phyloP scores from a whole-genome alignment of 345 rosid genomes.

The Zanthoxylum bungeanum region DNA sequence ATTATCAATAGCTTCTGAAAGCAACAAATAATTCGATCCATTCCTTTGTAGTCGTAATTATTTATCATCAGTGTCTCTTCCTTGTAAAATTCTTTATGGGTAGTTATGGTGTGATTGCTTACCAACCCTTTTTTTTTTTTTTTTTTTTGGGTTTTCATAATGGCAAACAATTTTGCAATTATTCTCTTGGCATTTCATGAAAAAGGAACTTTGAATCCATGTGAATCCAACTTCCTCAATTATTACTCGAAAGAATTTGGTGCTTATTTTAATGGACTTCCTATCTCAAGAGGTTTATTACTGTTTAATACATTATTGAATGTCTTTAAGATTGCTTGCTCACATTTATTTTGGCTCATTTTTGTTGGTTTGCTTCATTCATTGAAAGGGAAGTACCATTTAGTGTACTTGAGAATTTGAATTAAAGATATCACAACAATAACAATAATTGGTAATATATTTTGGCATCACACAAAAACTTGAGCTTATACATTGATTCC shows the following conservation, averaged over 20 bases:
- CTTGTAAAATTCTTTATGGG: neutral
- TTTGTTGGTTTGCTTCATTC: neutral
- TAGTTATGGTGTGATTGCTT: constrained; percentile 16
- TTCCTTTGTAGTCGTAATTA: neutral
- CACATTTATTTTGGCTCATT: neutral
- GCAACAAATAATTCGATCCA: neutral
- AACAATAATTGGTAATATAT: neutral
- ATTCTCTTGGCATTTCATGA: constrained; percentile 9
- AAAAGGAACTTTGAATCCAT: neutral
- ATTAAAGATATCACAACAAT: neutral
- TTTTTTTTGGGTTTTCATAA: neutral
- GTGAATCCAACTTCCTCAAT: neutral
- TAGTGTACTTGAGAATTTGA: neutral
- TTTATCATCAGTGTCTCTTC: neutral
- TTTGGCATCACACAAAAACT: neutral
- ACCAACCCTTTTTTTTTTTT: constrained; percentile 1
- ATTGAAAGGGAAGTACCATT: neutral
- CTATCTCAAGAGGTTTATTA: neutral
- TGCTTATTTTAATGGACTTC: neutral
- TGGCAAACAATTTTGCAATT: neutral
- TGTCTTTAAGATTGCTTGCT: neutral
- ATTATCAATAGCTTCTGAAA: neutral
- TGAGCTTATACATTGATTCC: neutral
- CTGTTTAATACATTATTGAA: neutral
- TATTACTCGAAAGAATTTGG: constrained; percentile 2